Percentiles rank a stretch among this genome's conserved stretches.
Evolutionary conservation across 73 alveolate genomes (phyloP).

Genomic region (Breviolum minutum): DNA sequence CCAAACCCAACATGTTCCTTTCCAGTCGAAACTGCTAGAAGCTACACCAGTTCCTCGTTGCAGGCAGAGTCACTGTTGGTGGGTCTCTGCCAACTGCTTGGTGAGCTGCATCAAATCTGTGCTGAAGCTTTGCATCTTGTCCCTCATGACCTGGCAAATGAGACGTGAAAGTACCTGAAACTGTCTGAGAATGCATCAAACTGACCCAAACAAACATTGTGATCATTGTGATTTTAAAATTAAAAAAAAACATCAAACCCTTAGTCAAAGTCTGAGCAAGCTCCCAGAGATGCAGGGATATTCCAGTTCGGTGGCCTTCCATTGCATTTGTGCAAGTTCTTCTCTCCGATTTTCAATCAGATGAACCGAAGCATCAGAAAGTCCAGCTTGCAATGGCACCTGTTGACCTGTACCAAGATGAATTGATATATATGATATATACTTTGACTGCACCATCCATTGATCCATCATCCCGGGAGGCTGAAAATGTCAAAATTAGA

Average conservation of each 20-base stretch:
- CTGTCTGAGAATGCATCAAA: no score
- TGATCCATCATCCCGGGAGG: not conserved
- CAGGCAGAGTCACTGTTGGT: conserved; percentile 25
- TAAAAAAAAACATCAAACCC: no score
- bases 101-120: not conserved
- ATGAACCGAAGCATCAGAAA: conserved; percentile 60
- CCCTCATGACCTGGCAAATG: conserved; percentile 31
- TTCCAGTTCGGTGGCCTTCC: conserved; percentile 34
- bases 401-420: conserved; percentile 8
- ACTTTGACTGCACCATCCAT: no score
- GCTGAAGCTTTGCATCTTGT: conserved; percentile 33
- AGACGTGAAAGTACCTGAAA: no score
- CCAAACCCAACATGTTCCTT: no score
- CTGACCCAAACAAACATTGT: no score
- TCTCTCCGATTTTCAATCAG: conserved; percentile 62
- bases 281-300: no score
- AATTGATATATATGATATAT: no score
- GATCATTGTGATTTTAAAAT: no score
- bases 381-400: conserved; percentile 34
- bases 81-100: conserved; percentile 27
- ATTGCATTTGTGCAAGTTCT: conserved; percentile 70
- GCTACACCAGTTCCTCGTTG: not conserved
- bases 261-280: no score
- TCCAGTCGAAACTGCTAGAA: no score
- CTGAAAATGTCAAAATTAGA: no score